A percentile compares a stretch with the other conserved stretches of the same genome.
These are phyloP conservation scores for Aquilaria yunnanensis DNA, from an alignment of 345 rosid genomes.

Conservation along the genomic window DNA sequence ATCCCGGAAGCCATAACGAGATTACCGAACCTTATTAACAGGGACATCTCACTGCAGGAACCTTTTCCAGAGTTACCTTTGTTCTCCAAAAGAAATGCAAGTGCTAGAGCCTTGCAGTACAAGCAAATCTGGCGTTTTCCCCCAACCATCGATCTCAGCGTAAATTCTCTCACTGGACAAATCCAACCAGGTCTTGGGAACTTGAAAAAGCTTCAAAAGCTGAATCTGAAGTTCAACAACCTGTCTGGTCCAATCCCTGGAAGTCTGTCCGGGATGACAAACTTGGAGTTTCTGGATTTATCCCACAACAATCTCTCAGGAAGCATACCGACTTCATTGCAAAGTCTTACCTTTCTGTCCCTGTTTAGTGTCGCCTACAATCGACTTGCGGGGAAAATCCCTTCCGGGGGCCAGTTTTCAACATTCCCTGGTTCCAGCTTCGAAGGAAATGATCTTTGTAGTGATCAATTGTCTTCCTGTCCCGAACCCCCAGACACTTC, in stretches of 20 bases:
- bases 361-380: slow-evolving; percentile 48
- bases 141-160: slow-evolving; percentile 28
- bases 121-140: slow-evolving; percentile 38
- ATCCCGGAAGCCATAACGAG: slow-evolving; percentile 39
- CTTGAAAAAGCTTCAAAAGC: slow-evolving; percentile 35
- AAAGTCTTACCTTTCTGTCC: slow-evolving; percentile 38
- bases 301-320: slow-evolving; percentile 34
- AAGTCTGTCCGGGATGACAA: slow-evolving; percentile 32
- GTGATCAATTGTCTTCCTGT: slow-evolving; percentile 50
- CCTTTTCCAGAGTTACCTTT: slow-evolving; percentile 48
- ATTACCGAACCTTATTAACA: slow-evolving; percentile 33
- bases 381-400: slow-evolving; percentile 48
- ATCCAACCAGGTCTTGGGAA: slow-evolving; percentile 45
- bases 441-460: slow-evolving; percentile 65
- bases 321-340: slow-evolving; percentile 27
- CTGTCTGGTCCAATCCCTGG: slow-evolving; percentile 37
- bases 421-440: slow-evolving; percentile 75
- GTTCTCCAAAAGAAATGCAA: slow-evolving; percentile 37
- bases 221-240: slow-evolving; percentile 27
- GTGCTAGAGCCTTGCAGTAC: slow-evolving; percentile 39
- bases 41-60: slow-evolving; percentile 31
- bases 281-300: slow-evolving; percentile 46
- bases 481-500: background rate
- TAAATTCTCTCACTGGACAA: slow-evolving; percentile 32
- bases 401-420: slow-evolving; percentile 55